Evolutionary conservation across 2,329 filamentous ascomycete species (phyloP), one percentile per base, ranked within the genome.

Genomic region (Nigrospora sphaerica): DNA sequence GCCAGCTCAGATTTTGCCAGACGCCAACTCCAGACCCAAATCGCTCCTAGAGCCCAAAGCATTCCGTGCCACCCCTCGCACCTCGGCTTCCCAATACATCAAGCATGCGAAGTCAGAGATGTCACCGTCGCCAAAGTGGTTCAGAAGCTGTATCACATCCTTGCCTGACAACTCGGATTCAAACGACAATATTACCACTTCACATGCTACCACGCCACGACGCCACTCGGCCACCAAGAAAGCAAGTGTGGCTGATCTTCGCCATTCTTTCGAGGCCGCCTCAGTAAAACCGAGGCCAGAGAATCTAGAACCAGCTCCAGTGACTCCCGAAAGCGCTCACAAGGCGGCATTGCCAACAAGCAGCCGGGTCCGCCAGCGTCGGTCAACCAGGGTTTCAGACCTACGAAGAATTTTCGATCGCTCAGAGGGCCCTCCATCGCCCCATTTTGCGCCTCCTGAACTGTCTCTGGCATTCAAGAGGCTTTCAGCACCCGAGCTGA

Each of bases 161-260:
- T 12, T 41, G 18, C 17, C n/a, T 4, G 39, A 23, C 6, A 14
- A 12, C 14, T 43, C 49, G 34, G 14, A 45, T n/a, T 50, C 45
- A 7, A 18, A 32, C 28, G 47, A 28, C 40, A 28, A 14, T 28
- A 9, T 28, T 28, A 28, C 23, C 13, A 19, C 31, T 10, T 9
- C 23, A 9, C 23, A 28, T 28, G 6, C 7, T 9, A 28, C 23
- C 23, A 28, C 23, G 7, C 23, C 23, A 9, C 23, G 7, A 28
- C 6, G 23, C 23, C 7, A 28, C 23, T 28, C 19, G 12, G 39
- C 7, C 52, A 46, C 19, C 48, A 34, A n/a, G 47, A 54, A 35
- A 57, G 47, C 46, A 32, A 67, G 63, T 39, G 63, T 67, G 12
- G 61, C 62, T n/a, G 59, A 64, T 45, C 52, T 67, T 47, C 58